These are phyloP conservation scores for Starmera pachycereana DNA, from an alignment of 805 yeast species.

Conservation along the genomic window DNA sequence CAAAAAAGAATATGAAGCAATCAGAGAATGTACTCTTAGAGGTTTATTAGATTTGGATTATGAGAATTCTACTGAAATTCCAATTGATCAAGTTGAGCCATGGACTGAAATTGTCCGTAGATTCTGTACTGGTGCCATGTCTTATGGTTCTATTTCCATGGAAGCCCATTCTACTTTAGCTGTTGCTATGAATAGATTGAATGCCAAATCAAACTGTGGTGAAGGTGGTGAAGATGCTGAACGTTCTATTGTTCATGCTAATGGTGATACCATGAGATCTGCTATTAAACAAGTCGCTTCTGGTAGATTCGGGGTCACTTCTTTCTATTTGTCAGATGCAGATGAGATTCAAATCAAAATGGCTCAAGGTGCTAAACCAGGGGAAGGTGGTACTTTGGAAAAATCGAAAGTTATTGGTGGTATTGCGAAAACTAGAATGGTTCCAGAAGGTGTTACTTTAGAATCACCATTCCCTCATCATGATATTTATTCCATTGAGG, in stretches of 20 bases:
- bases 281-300: conserved; percentile 97
- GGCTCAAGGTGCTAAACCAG: conserved; percentile 99
- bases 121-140: conserved; percentile 99
- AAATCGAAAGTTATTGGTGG: conserved; percentile 60
- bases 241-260: conserved; percentile 65
- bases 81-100: conserved; percentile 97
- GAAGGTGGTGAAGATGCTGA: conserved; percentile 99
- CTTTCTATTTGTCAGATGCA: conserved; percentile 88
- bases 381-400: conserved; percentile 76
- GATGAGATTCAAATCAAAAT: conserved; percentile 96
- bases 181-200: conserved; percentile 95
- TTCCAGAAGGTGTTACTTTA: conserved; percentile 94
- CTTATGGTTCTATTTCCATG: conserved; percentile 97
- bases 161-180: conserved; percentile 97
- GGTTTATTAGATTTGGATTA: conserved; percentile 90
- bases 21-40: conserved; percentile 85
- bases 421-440: conserved; percentile 88
- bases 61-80: conserved; percentile 61
- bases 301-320: conserved; percentile 96
- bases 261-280: conserved; percentile 98
- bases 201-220: conserved; percentile 97
- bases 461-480: conserved; percentile 99
- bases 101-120: conserved; percentile 98
- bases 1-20: conserved; percentile 84
- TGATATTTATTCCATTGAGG: conserved; percentile 96